Base-by-base conservation (phyloP, 2,329 filamentous ascomycete species). In the Neofusicoccum cordaticola region DNA sequence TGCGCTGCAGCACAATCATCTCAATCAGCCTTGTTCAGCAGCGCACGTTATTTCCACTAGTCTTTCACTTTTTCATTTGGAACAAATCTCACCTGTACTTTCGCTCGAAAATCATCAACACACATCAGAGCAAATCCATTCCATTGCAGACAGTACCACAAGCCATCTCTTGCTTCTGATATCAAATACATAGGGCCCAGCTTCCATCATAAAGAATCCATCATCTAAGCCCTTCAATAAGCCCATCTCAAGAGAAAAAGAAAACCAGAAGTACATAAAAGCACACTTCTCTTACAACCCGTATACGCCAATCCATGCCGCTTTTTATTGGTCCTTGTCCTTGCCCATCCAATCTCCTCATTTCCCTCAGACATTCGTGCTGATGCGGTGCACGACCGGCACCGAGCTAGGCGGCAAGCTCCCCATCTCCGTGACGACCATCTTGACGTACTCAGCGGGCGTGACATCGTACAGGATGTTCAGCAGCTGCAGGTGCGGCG, bases 391-490 rank as follows among this genome's bases (percentile, higher is more conserved):
- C 63, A 90, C 85, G 53, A 89, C 87, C 11, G 93, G 90, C 47
- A 97, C 93, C 7, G 92, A 93, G 71, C 90, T 93, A 0, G 93
- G 91, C 58, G 93, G 91, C 67, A 96, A 85, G 71, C 88, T 91
- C 47, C 94, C 95, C 74, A 94, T 88, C 79, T 99, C 95, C 2
- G 93, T 97, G 57, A 98, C 88, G 45, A 99, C 89, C 77, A 93
- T 90, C 44, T 91, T 89, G 68, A 98, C 88, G 72, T 92, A 93
- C 71, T 92, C 90, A 3, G 92, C 91, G 13, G 90, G 90, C 0
- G 95, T 99, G 53, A 94, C 91, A 76, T 99, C 95, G 74, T 96
- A 97, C 78, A 98, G 87, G 66, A 97, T 84, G 73, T 90, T 90
- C 67, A 89, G 78, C 44, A 90, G 80, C 72, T 89, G 86, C 65